These are phyloP conservation scores for Lipomyces kockii DNA, from an alignment of 805 yeast genomes.

Conservation along the genomic window DNA sequence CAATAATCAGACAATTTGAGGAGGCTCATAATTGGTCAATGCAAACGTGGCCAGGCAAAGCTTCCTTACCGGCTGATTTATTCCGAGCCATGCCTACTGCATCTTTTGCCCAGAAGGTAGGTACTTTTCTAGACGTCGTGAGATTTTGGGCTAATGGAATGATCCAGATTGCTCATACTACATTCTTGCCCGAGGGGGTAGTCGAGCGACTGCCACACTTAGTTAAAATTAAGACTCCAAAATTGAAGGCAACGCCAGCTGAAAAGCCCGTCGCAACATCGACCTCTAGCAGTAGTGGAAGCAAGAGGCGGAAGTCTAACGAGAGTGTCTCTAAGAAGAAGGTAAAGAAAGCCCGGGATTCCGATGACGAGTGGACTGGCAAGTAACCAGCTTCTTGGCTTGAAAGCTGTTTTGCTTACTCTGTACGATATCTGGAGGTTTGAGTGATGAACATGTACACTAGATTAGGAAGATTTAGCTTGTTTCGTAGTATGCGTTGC, in stretches of 20 bases:
- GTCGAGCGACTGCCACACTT: conserved; percentile 22
- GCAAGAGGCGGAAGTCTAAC: conserved; percentile 17
- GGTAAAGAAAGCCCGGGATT: conserved; percentile 17
- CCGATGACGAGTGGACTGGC: conserved; percentile 22
- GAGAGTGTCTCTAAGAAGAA: conserved; percentile 17
- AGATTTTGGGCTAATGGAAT: neutral
- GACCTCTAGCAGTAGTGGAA: neutral
- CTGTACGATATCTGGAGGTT: neutral
- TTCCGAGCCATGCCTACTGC: conserved; percentile 64
- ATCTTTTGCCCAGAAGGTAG: conserved; percentile 59
- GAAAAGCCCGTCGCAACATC: neutral
- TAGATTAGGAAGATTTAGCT: neutral
- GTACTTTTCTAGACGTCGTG: neutral
- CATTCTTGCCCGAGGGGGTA: conserved; percentile 20
- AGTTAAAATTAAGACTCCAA: conserved; percentile 9
- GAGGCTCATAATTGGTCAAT: conserved; percentile 68
- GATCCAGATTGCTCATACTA: conserved; percentile 17
- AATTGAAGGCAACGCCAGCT: conserved; percentile 3
- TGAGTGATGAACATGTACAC: neutral
- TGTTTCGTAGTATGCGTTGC: neutral
- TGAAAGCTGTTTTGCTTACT: neutral
- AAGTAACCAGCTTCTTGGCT: neutral
- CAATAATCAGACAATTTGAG: conserved; percentile 62
- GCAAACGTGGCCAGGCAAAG: conserved; percentile 80
- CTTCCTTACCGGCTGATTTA: conserved; percentile 70